These are phyloP conservation scores for Paraleonurus japonicus DNA, from an alignment of 257 asterid genomes.

Conservation along the genomic window DNA sequence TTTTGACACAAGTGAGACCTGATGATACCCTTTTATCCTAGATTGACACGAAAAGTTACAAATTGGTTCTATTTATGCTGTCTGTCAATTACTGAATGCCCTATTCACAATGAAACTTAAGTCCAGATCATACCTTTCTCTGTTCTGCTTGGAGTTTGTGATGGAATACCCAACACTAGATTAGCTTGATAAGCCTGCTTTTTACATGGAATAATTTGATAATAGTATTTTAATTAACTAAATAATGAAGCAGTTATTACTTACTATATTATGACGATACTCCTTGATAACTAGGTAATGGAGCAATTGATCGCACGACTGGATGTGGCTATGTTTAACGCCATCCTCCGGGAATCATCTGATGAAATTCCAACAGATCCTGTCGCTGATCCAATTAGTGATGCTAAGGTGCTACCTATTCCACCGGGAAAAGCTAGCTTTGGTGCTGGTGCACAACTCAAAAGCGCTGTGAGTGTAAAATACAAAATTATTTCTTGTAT, in stretches of 20 bases:
- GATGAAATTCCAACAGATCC: conserved; percentile 83
- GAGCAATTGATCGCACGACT: conserved; percentile 71
- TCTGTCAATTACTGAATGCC: neutral
- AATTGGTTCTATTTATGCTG: neutral
- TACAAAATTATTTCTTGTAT: neutral
- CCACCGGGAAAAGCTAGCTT: conserved; percentile 74
- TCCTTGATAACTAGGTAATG: conserved; percentile 57
- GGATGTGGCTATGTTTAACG: conserved; percentile 90
- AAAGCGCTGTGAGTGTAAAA: conserved; percentile 52
- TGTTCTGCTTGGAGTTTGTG: neutral
- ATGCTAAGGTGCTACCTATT: conserved; percentile 66
- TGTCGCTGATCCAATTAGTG: conserved; percentile 76
- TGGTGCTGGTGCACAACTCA: conserved; percentile 81
- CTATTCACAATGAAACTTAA: neutral
- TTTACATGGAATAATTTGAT: neutral
- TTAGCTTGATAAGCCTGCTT: neutral
- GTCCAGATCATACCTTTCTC: neutral
- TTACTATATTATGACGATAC: neutral
- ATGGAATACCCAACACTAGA: neutral
- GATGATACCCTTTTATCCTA: neutral
- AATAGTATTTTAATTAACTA: neutral
- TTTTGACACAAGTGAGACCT: no score
- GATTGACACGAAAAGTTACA: neutral
- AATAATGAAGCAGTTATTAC: neutral
- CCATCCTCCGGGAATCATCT: conserved; percentile 69